These are phyloP conservation scores for Podospora conica DNA, from an alignment of 495 filamentous ascomycete species.

Conservation along the genomic window DNA sequence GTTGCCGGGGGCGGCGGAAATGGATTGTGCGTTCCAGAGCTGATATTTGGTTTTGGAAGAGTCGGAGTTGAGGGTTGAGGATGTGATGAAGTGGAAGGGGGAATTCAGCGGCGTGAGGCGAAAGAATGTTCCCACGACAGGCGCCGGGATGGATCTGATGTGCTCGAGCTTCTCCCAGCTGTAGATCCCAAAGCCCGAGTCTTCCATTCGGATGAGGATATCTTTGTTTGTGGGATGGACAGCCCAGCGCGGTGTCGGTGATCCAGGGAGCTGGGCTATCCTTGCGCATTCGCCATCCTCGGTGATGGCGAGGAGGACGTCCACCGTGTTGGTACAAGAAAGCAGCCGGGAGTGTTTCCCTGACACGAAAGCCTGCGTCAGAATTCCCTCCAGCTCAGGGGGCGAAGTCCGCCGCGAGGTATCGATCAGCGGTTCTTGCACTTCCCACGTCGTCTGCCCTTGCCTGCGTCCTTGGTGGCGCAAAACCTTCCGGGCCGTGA, in stretches of 20 bases:
- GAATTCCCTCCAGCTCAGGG: too few species aligned
- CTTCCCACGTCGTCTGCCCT: neutral
- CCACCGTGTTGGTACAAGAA: neutral
- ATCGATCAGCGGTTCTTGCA: neutral
- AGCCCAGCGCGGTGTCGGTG: neutral
- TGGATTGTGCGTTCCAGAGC: neutral
- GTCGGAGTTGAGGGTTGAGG: neutral
- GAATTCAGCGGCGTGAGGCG: neutral
- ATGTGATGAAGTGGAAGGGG: neutral
- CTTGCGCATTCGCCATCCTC: neutral
- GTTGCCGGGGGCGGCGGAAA: neutral
- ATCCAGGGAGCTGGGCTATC: neutral
- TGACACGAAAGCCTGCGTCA: neutral
- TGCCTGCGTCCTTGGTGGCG: neutral
- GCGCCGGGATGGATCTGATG: neutral
- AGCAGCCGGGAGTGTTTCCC: neutral
- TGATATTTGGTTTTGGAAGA: neutral
- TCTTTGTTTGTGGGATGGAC: neutral
- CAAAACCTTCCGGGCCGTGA: neutral
- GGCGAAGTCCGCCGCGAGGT: neutral
- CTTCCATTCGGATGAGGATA: neutral
- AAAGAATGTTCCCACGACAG: neutral
- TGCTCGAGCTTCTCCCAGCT: neutral
- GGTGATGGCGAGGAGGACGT: neutral
- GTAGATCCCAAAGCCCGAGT: neutral